Evolutionary conservation across 106 monocot genomes (phyloP).

Genomic region (Dendrobium catenatum): DNA sequence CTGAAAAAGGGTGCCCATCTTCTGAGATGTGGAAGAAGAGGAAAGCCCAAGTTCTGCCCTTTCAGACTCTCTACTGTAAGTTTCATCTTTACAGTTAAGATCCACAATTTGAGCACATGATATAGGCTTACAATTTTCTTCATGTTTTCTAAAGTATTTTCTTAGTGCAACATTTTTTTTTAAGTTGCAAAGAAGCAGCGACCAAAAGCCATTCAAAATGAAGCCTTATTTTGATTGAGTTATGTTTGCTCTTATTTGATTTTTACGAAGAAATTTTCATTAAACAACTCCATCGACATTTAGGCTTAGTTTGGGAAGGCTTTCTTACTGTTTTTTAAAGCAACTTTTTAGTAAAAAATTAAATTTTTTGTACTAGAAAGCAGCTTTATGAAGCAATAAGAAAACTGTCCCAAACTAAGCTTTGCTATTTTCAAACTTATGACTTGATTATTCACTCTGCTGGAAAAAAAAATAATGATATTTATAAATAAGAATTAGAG

Average conservation of each 20-base stretch:
- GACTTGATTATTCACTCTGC: background rate
- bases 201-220: background rate
- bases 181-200: no score
- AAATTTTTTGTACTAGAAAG: no score
- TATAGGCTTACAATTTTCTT: no score
- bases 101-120: background rate
- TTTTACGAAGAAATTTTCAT: background rate
- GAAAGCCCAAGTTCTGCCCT: constrained; percentile 55
- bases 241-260: background rate
- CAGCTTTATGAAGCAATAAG: no score
- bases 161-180: no score
- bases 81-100: background rate
- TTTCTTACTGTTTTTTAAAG: no score
- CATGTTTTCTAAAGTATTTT: no score
- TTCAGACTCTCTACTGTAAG: constrained; percentile 61
- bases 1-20: constrained; percentile 75
- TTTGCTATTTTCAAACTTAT: background rate
- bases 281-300: background rate
- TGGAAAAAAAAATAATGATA: background rate
- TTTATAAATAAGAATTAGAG: background rate
- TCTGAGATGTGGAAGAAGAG: constrained; percentile 68
- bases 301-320: background rate
- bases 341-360: no score
- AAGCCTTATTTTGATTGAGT: background rate
- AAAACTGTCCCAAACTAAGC: no score